These are phyloP conservation scores for Evansstolkia leycettana DNA, from an alignment of 495 filamentous ascomycete species.

Conservation along the genomic window DNA sequence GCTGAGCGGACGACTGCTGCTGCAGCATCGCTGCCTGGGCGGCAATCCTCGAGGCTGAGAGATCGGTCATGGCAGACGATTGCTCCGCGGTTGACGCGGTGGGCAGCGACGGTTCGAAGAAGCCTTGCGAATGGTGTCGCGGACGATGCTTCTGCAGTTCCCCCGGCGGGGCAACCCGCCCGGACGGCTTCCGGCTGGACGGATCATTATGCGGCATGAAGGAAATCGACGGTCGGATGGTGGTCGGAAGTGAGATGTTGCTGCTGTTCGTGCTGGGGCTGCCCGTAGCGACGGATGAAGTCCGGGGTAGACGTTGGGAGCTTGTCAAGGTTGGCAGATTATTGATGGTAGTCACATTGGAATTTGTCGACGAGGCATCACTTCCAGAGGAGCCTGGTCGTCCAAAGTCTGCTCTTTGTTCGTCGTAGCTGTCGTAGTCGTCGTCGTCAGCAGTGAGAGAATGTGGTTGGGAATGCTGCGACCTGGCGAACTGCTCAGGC, in stretches of 20 bases:
- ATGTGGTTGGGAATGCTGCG: conserved; percentile 10
- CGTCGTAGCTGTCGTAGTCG: no score
- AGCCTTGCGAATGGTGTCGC: conserved; percentile 67
- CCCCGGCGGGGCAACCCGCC: conserved; percentile 20
- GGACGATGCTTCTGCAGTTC: conserved; percentile 32
- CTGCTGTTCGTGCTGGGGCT: conserved; percentile 17
- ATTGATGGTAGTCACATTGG: conserved; percentile 33
- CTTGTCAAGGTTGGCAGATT: background rate
- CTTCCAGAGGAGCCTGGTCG: conserved; percentile 38
- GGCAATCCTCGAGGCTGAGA: conserved; percentile 76
- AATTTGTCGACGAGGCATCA: conserved; percentile 35
- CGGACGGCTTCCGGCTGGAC: conserved; percentile 25
- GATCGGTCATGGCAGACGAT: conserved; percentile 24
- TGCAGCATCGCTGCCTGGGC: conserved; percentile 83
- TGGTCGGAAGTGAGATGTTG: conserved; percentile 15
- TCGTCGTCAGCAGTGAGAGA: conserved; percentile 21
- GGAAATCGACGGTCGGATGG: conserved; percentile 18
- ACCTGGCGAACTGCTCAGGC: conserved; percentile 3
- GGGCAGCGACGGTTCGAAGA: conserved; percentile 79
- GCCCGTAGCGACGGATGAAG: conserved; percentile 14
- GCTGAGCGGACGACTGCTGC: conserved; percentile 24
- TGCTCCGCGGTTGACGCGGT: conserved; percentile 47
- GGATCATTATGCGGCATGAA: conserved; percentile 31
- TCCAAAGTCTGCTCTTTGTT: conserved; percentile 23
- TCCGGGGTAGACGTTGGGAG: conserved; percentile 26